A percentile compares a stretch with the other conserved stretches of the same genome.
Conservation (phyloP, 768 basidiomycete genomes). For the Inosperma sp. region DNA sequence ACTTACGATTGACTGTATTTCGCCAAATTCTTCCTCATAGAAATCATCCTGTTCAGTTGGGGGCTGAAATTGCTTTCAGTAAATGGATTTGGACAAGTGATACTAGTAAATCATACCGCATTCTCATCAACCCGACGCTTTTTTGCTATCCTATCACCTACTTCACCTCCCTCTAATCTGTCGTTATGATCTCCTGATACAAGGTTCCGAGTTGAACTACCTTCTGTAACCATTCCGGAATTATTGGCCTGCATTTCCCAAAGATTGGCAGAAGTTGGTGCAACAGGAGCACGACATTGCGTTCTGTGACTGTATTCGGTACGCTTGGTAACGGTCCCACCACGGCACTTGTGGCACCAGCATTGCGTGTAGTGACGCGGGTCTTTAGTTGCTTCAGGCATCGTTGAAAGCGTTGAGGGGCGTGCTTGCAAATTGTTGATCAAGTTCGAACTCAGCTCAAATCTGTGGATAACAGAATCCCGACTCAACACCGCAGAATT, state of each 20-base stretch:
- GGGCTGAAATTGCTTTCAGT: background rate
- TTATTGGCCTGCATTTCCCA: background rate
- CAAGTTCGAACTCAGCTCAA: no score
- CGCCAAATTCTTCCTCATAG: background rate
- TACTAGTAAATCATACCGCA: background rate
- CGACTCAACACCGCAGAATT: background rate
- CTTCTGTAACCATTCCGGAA: background rate
- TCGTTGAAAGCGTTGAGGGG: no score
- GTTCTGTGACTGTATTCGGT: no score
- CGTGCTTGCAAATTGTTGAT: no score
- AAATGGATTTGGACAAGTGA: background rate
- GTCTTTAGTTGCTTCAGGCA: no score
- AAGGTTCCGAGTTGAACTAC: no score
- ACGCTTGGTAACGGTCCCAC: no score
- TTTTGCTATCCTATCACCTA: background rate
- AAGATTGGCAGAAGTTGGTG: background rate
- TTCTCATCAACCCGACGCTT: background rate
- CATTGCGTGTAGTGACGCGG: no score
- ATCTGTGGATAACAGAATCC: no score
- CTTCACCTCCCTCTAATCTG: background rate
- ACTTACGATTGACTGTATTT: no score
- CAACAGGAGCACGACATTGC: background rate
- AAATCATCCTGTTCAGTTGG: background rate
- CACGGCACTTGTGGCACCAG: no score
- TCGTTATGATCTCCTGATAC: background rate